Base-by-base conservation (phyloP, 2,329 filamentous ascomycete species). In the Diplodia scrobiculata region DNA sequence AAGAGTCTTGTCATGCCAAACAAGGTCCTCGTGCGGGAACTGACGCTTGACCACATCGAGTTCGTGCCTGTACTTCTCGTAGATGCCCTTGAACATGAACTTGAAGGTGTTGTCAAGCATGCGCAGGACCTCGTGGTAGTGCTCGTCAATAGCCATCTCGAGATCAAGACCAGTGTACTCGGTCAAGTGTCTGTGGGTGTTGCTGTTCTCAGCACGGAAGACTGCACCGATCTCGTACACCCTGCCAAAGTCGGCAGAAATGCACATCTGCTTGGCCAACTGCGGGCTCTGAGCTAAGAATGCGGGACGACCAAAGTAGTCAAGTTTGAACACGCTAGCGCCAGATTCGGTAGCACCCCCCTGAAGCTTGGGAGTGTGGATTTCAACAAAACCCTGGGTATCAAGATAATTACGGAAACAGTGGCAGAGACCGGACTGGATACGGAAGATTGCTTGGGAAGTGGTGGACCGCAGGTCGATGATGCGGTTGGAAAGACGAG, bases 151-250 rank as follows among this genome's bases (percentile, higher is more conserved):
- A 2, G 89, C 85, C 94, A 97, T 97, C 75, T 97, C 93, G 19
- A 97, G 78, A 83, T 97, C 93, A 34, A 97, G 83, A 65, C 93
- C 93, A 4, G 92, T 97, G 76, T 96, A 97, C 76, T 97, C 93
- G 0, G 93, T 97, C 82, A 97, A 83, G 76, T 97, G 93, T 45
- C 93, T 88, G 73, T 97, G 93, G 0, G 93, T 97, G 77, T 97
- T 97, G 74, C 91, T 96, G 80, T 97, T 96, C 76, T 97, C 93
- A 0, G 93, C 93, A 71, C 93, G 88, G 83, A 97, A 97, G 6
- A 97, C 92, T 1, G 91, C 88, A 17, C 91, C 91, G 69, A 95
- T 89, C 75, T 97, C 93, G 73, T 94, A 97, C 6, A 97, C 93
- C 60, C 89, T 87, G 66, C 89, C 89, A 74, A 97, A 95, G 75